phyloP scores from a whole-genome alignment of 768 basidiomycete species.

The Suillus ampliporus region DNA sequence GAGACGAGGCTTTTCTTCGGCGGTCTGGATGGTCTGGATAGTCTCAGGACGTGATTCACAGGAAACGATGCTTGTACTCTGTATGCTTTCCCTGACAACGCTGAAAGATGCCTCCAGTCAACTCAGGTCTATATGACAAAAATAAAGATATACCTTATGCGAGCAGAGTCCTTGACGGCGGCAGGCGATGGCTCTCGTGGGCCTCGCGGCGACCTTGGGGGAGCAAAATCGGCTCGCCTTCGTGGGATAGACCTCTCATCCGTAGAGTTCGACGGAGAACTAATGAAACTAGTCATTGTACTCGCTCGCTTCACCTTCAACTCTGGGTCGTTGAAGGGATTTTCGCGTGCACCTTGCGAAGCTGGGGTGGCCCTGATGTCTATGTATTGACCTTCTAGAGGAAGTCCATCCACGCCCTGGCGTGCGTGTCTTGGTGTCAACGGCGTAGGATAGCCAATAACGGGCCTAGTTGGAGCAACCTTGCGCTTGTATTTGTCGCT shows the following conservation, averaged over 20 bases:
- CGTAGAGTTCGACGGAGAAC: constrained; percentile 70
- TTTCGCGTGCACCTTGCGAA: constrained; percentile 29
- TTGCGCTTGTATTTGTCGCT: constrained; percentile 61
- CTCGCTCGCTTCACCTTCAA: constrained; percentile 37
- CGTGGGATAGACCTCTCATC: constrained; percentile 69
- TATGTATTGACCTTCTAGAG: constrained; percentile 41
- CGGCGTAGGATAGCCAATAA: constrained; percentile 66
- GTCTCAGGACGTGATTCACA: constrained; percentile 39
- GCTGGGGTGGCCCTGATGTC: constrained; percentile 30
- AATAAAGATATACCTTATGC: constrained; percentile 34
- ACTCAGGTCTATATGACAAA: constrained; percentile 40
- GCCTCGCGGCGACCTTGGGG: constrained; percentile 55
- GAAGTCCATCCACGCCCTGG: constrained; percentile 20
- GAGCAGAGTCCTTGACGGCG: constrained; percentile 27
- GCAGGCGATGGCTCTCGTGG: constrained; percentile 29
- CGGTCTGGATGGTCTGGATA: constrained; percentile 25
- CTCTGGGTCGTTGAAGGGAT: constrained; percentile 48
- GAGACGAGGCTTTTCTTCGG: constrained; percentile 56
- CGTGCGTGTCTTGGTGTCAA: constrained; percentile 29
- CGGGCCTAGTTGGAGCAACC: constrained; percentile 47
- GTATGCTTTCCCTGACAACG: constrained; percentile 59
- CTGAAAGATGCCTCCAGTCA: constrained; percentile 42
- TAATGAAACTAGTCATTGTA: constrained; percentile 52
- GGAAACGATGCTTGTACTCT: constrained; percentile 46
- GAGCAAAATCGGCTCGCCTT: constrained; percentile 70